Conservation (phyloP, 805 yeast species). For the Metschnikowia koreensis region DNA sequence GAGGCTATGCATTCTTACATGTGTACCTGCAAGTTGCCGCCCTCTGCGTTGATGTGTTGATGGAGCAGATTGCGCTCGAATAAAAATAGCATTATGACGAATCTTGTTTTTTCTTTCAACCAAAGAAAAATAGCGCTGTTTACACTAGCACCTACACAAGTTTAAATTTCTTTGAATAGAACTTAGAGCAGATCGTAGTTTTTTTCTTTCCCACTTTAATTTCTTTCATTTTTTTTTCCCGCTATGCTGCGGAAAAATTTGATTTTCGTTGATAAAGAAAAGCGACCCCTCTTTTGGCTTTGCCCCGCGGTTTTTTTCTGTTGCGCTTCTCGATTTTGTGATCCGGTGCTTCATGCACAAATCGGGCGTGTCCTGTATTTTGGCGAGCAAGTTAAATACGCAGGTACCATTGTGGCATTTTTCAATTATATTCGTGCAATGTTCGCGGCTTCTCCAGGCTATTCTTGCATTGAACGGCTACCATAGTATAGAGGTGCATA, state of each 20-base stretch:
- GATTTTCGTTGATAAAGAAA: not conserved
- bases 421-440: not conserved
- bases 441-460: constrained; percentile 1
- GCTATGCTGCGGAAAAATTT: too few relatives aligned
- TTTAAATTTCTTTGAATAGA: too few relatives aligned
- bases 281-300: not conserved
- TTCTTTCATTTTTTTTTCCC: too few relatives aligned
- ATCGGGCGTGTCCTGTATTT: not conserved
- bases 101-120: too few relatives aligned
- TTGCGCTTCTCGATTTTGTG: not conserved
- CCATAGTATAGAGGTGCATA: not conserved
- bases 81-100: too few relatives aligned
- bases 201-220: not conserved
- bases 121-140: too few relatives aligned
- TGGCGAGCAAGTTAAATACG: not conserved
- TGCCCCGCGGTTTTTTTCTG: not conserved
- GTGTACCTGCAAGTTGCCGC: too few relatives aligned
- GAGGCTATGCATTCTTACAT: too few relatives aligned
- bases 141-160: too few relatives aligned
- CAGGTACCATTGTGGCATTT: constrained; percentile 10
- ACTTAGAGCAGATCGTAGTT: too few relatives aligned
- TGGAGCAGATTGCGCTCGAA: too few relatives aligned
- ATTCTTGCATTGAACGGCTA: constrained; percentile 1
- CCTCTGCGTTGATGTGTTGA: too few relatives aligned
- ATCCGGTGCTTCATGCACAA: constrained; percentile 4